A percentile compares a stretch with the other conserved stretches of the same genome.
Evolutionary conservation across 106 monocot genomes (phyloP).

Genomic region (Dioscorea dumetorum): DNA sequence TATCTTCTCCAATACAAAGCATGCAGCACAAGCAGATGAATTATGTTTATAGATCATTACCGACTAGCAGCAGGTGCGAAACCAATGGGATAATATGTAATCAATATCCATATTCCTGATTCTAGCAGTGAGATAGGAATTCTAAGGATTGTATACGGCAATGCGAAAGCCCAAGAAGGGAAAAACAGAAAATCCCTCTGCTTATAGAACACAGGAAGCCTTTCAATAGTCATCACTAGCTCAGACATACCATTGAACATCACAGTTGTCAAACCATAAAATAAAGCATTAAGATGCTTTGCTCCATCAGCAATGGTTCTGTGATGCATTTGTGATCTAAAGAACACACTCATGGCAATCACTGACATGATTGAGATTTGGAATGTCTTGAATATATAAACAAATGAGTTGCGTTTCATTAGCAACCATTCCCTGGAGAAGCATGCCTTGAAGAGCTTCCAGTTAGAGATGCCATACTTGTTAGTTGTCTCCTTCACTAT

Average conservation of each 20-base stretch:
- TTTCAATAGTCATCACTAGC: constrained; percentile 44
- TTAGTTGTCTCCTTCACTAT: constrained; percentile 1
- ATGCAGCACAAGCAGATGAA: neutral
- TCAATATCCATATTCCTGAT: constrained; percentile 46
- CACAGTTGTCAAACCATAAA: constrained; percentile 53
- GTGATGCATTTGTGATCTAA: constrained; percentile 46
- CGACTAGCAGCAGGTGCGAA: constrained; percentile 55
- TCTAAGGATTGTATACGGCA: constrained; percentile 41
- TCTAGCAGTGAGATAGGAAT: constrained; percentile 56
- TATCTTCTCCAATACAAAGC: no score
- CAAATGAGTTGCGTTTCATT: constrained; percentile 47
- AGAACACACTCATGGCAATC: constrained; percentile 59
- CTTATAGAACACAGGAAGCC: constrained; percentile 71
- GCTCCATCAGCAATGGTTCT: constrained; percentile 40
- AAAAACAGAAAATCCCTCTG: constrained; percentile 53
- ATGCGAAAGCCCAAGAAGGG: constrained; percentile 71
- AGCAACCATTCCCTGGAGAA: constrained; percentile 54
- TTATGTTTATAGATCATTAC: constrained; percentile 18
- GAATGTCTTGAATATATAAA: constrained; percentile 63
- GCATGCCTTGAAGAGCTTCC: constrained; percentile 65
- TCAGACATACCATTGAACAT: constrained; percentile 88
- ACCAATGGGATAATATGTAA: constrained; percentile 71
- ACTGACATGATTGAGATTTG: constrained; percentile 53
- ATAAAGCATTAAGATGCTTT: constrained; percentile 51
- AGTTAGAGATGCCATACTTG: constrained; percentile 28